phyloP scores from a whole-genome alignment of 306 rosid genomes.

The Lathyrus oleraceus region DNA sequence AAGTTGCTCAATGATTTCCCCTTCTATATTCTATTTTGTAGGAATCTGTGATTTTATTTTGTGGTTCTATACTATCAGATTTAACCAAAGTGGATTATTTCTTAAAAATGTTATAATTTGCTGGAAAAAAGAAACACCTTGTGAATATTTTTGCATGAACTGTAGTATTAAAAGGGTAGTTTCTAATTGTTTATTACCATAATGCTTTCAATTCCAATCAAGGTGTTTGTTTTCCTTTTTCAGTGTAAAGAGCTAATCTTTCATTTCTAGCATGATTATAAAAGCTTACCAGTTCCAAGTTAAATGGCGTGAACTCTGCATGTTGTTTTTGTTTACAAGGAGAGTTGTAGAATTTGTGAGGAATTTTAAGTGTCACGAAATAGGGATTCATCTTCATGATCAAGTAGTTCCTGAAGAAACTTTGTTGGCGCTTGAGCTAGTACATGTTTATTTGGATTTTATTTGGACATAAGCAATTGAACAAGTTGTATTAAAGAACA shows the following conservation, averaged over 20 bases:
- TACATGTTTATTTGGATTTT: slow-evolving; percentile 1
- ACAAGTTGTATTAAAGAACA: background rate
- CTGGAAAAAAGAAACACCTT: background rate
- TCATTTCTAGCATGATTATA: background rate
- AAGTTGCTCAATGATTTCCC: slow-evolving; percentile 34
- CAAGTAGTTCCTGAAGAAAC: background rate
- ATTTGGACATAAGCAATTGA: background rate
- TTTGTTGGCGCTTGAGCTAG: slow-evolving; percentile 1
- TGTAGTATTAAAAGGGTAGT: background rate
- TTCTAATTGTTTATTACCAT: background rate
- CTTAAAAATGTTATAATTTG: slow-evolving; percentile 1
- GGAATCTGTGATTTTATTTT: slow-evolving; percentile 6
- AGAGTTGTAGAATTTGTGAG: slow-evolving; percentile 8
- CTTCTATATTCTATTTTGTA: background rate
- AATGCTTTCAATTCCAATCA: background rate
- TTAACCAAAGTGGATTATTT: background rate
- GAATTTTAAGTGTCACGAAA: background rate
- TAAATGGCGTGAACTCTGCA: background rate
- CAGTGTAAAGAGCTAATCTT: slow-evolving; percentile 15
- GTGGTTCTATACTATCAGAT: too few species aligned
- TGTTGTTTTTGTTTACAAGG: background rate
- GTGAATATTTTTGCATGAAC: background rate
- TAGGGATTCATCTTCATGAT: background rate
- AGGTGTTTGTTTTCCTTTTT: background rate
- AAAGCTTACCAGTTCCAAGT: background rate